Base-by-base conservation (phyloP, 768 basidiomycete species). In the Fistulinella prunicolor region DNA sequence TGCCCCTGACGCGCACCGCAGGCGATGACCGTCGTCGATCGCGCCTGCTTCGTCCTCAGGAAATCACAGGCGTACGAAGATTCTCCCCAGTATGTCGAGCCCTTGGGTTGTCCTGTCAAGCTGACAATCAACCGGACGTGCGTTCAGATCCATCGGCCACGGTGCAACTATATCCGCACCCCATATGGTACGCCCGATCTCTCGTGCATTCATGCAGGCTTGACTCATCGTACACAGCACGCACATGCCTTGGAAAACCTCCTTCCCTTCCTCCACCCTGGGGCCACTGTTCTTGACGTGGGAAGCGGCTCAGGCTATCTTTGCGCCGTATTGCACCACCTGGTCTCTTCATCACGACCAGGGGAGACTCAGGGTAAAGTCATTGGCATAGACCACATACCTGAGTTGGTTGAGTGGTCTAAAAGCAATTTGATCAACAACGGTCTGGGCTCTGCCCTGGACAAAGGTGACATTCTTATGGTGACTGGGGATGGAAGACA, bases 101-200 rank as follows among this genome's bases (percentile, higher is more conserved):
- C 20, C 68, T 73, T 53, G n/a, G n/a, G n/a, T n/a, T n/a, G n/a
- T 63, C 65, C 0, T 17, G 2, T 35, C 13, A 7, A 8, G 12
- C 3, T 32, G 7, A 7, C 12, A 22, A 24, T n/a, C 12, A 21
- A 36, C 39, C 16, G 13, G 37, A 52, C 21, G 24, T 38, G 20
- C 12, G 50, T 51, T 29, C 58, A 89, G 88, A 63, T 51, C 74
- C 16, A 93, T 94, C 43, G 87, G 89, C 2, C 78, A 86, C 59
- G 85, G 82, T 12, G 94, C 94, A 13, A 99, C 95, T 0, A 97
- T 99, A 53, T 91, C 88, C 32, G 95, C 95, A 0, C 95, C 95
- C 1, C 95, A 99, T 64, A 98, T 98, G 94, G 88, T 86, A 44
- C 62, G 60, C 35, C 24, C 6, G 9, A n/a, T 22, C 19, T n/a